phyloP scores from a whole-genome alignment of 148 eudicot genomes.

The Agrostemma githago region DNA sequence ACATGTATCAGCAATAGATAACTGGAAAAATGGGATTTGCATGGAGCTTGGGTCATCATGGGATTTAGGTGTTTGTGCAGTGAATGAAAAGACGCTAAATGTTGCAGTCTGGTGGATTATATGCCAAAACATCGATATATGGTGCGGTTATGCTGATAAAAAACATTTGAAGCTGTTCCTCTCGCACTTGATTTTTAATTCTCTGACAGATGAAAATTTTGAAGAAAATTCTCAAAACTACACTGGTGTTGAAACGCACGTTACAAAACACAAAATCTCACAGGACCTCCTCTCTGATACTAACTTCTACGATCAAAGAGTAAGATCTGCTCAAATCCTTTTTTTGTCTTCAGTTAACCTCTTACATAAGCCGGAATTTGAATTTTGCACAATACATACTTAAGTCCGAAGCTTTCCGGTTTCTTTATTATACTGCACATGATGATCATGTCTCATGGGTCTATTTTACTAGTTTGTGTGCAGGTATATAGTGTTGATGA shows the following conservation, averaged over 20 bases:
- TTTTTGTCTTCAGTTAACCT: not conserved
- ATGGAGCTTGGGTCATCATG: constrained; percentile 28
- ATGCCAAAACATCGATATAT: constrained; percentile 68
- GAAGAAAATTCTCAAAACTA: constrained; percentile 18
- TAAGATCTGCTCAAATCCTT: constrained; percentile 35
- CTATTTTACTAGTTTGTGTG: constrained; percentile 58
- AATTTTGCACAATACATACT: not conserved
- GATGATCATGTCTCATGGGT: constrained; percentile 34
- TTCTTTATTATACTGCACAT: constrained; percentile 2
- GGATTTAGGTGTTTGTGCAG: constrained; percentile 53
- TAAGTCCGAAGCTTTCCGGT: constrained; percentile 3
- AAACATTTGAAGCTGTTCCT: constrained; percentile 63
- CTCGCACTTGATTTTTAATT: constrained; percentile 37
- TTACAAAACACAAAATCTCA: constrained; percentile 50
- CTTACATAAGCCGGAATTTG: not conserved
- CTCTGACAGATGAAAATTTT: constrained; percentile 31
- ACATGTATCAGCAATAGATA: constrained; percentile 32
- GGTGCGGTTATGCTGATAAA: constrained; percentile 68
- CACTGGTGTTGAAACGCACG: constrained; percentile 27
- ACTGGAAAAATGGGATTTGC: constrained; percentile 19
- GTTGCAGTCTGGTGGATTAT: constrained; percentile 71
- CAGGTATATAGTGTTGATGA: constrained; percentile 69
- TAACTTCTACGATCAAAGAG: constrained; percentile 65
- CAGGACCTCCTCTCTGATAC: constrained; percentile 57
- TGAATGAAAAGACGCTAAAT: constrained; percentile 56